Evolutionary conservation across 257 asterid genomes (phyloP).

Genomic region (Perilla frutescens): DNA sequence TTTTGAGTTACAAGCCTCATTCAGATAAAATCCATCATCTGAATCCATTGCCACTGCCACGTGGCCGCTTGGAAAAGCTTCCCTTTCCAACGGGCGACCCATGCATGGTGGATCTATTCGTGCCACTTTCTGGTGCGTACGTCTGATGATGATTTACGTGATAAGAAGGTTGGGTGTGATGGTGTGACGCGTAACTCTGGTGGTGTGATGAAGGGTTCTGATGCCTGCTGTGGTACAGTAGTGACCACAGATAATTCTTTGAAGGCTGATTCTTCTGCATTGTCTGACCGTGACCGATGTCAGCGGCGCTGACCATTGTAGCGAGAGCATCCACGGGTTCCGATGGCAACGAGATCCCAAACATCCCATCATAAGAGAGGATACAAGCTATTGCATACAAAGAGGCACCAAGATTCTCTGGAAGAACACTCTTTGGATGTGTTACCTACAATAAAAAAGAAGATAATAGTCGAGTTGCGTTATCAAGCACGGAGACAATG

Average conservation of each 20-base stretch:
- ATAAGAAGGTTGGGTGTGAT: constrained; percentile 18
- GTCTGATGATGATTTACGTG: not conserved
- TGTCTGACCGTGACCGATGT: constrained; percentile 34
- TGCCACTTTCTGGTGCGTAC: too few species aligned
- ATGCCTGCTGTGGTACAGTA: constrained; percentile 21
- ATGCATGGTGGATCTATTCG: not conserved
- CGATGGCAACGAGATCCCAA: constrained; percentile 49
- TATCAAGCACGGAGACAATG: not conserved
- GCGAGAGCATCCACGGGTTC: constrained; percentile 50
- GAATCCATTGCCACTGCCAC: constrained; percentile 30
- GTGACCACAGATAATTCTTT: constrained; percentile 43
- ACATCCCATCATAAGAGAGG: constrained; percentile 74
- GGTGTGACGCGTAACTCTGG: constrained; percentile 27
- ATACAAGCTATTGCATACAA: constrained; percentile 58
- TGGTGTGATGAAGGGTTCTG: constrained; percentile 26
- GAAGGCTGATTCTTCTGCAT: constrained; percentile 30
- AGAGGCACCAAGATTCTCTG: constrained; percentile 68
- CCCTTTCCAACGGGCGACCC: not conserved
- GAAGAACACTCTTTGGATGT: constrained; percentile 65
- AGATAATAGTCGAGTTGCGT: constrained; percentile 5
- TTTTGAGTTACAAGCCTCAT: not conserved
- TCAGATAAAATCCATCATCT: constrained; percentile 9
- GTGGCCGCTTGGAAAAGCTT: constrained; percentile 27
- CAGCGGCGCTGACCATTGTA: constrained; percentile 53
- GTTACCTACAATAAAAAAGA: constrained; percentile 49